These are phyloP conservation scores for Graphium sp. DNA, from an alignment of 2,329 filamentous ascomycete species.

Conservation along the genomic window DNA sequence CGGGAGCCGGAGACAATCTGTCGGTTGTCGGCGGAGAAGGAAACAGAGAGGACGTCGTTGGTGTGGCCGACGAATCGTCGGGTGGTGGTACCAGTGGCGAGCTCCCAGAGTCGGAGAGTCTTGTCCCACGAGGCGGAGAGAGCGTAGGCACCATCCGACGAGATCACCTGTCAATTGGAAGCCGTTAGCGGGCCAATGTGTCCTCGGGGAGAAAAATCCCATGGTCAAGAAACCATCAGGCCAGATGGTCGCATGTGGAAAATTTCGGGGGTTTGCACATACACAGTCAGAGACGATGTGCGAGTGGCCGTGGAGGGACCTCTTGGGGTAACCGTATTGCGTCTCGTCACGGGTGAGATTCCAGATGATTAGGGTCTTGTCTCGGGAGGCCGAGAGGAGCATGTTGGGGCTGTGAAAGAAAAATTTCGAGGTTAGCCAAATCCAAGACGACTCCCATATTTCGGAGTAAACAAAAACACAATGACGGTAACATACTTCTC, in stretches of 20 bases:
- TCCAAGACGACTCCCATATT: not conserved
- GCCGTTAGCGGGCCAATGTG: not conserved
- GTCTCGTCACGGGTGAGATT: constrained; percentile 98
- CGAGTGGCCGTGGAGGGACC: constrained; percentile 95
- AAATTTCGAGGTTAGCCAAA: not conserved
- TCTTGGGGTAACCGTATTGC: constrained; percentile 98
- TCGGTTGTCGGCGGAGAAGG: constrained; percentile 99
- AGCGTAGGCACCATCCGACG: constrained; percentile 96
- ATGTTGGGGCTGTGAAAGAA: constrained; percentile 68
- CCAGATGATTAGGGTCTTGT: constrained; percentile 99
- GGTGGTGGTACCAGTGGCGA: constrained; percentile 91
- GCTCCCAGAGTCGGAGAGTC: constrained; percentile 98
- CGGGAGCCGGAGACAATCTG: constrained; percentile 98
- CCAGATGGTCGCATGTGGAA: not conserved
- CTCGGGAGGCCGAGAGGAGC: constrained; percentile 92
- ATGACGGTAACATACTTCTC: constrained; percentile 60
- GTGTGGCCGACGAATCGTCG: constrained; percentile 97
- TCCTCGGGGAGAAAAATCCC: not conserved
- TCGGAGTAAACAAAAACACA: constrained; percentile 1
- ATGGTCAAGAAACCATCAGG: not conserved
- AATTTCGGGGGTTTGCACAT: constrained; percentile 28
- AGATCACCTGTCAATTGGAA: constrained; percentile 84
- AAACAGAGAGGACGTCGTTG: constrained; percentile 98
- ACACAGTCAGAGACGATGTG: constrained; percentile 99
- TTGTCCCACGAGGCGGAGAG: constrained; percentile 99